phyloP scores from a whole-genome alignment of 176 grass and related monocot species.

The Bothriochloa decipiens region DNA sequence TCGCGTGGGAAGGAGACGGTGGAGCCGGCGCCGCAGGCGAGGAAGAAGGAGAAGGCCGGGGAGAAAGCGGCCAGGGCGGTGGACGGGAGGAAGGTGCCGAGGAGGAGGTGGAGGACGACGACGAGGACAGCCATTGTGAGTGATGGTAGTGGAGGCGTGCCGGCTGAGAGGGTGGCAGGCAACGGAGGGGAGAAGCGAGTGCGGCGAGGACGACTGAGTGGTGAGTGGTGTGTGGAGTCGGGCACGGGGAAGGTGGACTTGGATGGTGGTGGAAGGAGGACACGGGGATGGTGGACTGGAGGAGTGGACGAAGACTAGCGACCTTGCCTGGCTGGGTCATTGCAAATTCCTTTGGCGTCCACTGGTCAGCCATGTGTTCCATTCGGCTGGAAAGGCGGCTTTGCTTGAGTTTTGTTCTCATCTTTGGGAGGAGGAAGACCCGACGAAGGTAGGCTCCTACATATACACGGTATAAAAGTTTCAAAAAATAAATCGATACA shows the following conservation, averaged over 20 bases:
- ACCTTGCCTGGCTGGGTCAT: background rate
- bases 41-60: slow-evolving; percentile 30
- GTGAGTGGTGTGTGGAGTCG: slow-evolving; percentile 37
- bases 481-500: no score
- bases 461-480: no score
- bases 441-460: no score
- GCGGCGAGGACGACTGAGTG: background rate
- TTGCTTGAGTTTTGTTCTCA: background rate
- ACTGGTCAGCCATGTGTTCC: background rate
- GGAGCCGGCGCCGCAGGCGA: slow-evolving; percentile 56
- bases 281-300: background rate
- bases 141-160: background rate
- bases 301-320: background rate
- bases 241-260: slow-evolving; percentile 43
- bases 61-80: slow-evolving; percentile 15
- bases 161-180: background rate
- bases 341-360: background rate
- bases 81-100: background rate
- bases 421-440: background rate
- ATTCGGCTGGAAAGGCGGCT: background rate
- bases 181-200: slow-evolving; percentile 18
- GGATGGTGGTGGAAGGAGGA: background rate
- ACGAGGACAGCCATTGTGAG: slow-evolving; percentile 27
- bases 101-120: slow-evolving; percentile 12
- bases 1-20: slow-evolving; percentile 34